Base-by-base conservation (phyloP, 129 eudicot genomes). In the Sambucus nigra region DNA sequence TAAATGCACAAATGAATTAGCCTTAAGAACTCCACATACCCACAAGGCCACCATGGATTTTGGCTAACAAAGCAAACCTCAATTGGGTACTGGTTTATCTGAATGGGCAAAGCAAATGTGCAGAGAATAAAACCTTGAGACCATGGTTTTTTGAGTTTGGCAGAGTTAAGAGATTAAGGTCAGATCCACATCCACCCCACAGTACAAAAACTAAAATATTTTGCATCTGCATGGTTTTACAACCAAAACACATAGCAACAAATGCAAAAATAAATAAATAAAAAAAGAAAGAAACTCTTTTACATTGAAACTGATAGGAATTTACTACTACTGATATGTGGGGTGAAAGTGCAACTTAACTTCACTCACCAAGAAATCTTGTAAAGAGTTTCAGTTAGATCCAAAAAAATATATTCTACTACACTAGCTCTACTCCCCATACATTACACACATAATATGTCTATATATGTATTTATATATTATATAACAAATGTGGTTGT, bases 101-200 rank as follows among this genome's bases (percentile, higher is more conserved):
- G 53, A 29, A 65, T 58, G n/a, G 42, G 45, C 50, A 52, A 53
- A 45, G 64, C 49, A 66, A 70, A 66, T 47, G 4, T 57, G 67
- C 73, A 78, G 80, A 72, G 86, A 83, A 83, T 79, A 66, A 70
- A 63, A 67, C 68, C 75, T 65, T 54, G 83, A 74, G 71, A 69
- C 66, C 61, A 70, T 62, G 59, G 81, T 54, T 70, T 54, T 40
- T 64, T 68, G 76, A 71, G 79, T 64, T 50, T 74, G 76, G 70
- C 78, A 69, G 68, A 57, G 25, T 33, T 42, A 54, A 50, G 60
- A 47, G 57, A 70, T 46, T 39, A 67, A 61, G 77, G 60, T 72
- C 63, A 71, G 80, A 82, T 82, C 86, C 80, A 75, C 56, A 82
- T 82, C 86, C 80, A 75, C 56, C 76, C 64, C 68, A 68, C 72